Base-by-base conservation (phyloP, 352 stramenopile species). In the Peronospora destructor region DNA sequence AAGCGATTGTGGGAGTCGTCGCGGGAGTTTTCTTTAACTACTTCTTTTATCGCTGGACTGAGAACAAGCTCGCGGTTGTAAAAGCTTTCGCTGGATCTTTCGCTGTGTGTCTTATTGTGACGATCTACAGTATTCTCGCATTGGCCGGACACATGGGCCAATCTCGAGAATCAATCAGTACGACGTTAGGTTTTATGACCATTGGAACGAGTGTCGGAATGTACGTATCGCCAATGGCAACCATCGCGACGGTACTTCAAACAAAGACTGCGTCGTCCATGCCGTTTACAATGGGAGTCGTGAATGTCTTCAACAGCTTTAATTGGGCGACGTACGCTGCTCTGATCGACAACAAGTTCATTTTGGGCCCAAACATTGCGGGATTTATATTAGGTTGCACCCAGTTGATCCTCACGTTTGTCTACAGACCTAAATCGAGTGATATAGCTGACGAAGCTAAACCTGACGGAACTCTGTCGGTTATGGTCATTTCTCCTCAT, bases 171-270 rank as follows among this genome's bases (percentile, higher is more conserved):
- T 55, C 59, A 6, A 46, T 76, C 0, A 64, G 61, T 8, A 65
- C 68, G 26, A 66, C 54, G 3, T 50, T 84, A n/a, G 77, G 73
- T 2, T 80, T 65, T 33, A 62, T 81, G 23, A 69, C 63, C 1
- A 74, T 84, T 28, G 56, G 53, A 9, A 79, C 74, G 6, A 84
- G 64, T 13, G 34, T 82, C 11, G 43, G 75, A 9, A 49, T 83
- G 41, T 87, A 80, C 42, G 61, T 56, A 6, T 85, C 76, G 5
- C 76, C 73, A 9, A 69, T 88, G 46, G 59, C 62, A 1, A 72
- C 62, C 5, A 71, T 88, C 36, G 58, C 48, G 14, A 60, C 55
- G 4, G 59, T 68, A 3, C 28, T 68, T 26, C 45, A n/a, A 14
- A 65, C 56, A 8, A 64, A 65, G 33, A 56, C 44, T 6, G 46